Evolutionary conservation across 2,329 filamentous ascomycete genomes (phyloP).

Genomic region (Chaetomiaceae sp.): DNA sequence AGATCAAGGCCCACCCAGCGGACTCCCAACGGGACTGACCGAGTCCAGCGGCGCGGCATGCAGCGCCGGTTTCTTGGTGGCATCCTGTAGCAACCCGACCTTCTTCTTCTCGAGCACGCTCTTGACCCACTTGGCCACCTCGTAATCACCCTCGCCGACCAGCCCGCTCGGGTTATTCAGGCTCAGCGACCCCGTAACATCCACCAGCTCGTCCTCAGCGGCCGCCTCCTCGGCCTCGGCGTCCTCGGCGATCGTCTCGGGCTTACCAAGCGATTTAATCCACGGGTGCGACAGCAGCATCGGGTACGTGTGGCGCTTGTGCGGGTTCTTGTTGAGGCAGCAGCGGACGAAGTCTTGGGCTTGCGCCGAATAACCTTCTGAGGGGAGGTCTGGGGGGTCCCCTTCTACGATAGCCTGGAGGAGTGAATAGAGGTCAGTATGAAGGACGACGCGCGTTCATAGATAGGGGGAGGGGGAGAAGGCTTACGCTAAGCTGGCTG

Average conservation of each 20-base stretch:
- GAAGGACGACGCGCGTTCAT: neutral
- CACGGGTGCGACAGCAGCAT: constrained; percentile 87
- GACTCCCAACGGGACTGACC: constrained; percentile 52
- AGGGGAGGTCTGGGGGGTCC: constrained; percentile 83
- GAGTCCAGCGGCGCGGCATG: constrained; percentile 82
- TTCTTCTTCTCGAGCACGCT: constrained; percentile 63
- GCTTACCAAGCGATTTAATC: constrained; percentile 49
- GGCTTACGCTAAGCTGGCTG: constrained; percentile 87
- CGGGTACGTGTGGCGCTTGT: constrained; percentile 87
- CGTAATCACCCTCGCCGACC: constrained; percentile 61
- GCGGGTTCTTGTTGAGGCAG: constrained; percentile 89
- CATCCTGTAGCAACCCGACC: constrained; percentile 46
- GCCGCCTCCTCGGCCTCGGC: constrained; percentile 33
- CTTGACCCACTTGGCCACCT: constrained; percentile 83
- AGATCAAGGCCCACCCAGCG: constrained; percentile 19
- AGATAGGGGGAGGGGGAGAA: constrained; percentile 3
- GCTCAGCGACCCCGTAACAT: constrained; percentile 43
- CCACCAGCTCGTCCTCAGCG: constrained; percentile 34
- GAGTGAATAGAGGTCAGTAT: constrained; percentile 7
- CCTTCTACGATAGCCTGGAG: constrained; percentile 91
- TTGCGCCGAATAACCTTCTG: constrained; percentile 69
- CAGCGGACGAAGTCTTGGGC: constrained; percentile 83
- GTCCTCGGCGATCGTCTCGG: constrained; percentile 35
- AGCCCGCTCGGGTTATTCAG: constrained; percentile 30
- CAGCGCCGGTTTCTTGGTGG: constrained; percentile 67